Percentiles rank a stretch among this genome's conserved stretches.
Evolutionary conservation across 352 stramenopile genomes (phyloP).

Genomic region (Globisporangium mamillatum): DNA sequence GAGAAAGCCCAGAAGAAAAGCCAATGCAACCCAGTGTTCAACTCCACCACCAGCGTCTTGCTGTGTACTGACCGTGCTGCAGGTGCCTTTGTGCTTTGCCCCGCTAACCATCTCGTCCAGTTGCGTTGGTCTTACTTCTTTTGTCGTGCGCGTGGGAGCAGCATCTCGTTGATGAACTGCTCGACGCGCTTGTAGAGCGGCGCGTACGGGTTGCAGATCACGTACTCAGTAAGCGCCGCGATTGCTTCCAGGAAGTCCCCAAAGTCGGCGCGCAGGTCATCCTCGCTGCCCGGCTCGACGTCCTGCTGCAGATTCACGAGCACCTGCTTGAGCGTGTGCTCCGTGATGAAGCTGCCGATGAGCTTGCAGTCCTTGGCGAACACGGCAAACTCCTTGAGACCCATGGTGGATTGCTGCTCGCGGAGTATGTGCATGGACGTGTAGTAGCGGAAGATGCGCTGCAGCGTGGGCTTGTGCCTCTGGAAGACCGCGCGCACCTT

Average conservation of each 20-base stretch:
- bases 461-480: conserved; percentile 61
- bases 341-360: conserved; percentile 68
- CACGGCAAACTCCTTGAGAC: conserved; percentile 52
- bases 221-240: conserved; percentile 70
- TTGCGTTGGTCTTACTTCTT: conserved; percentile 39
- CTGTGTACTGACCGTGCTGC: conserved; percentile 1
- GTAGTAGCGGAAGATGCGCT: conserved; percentile 82
- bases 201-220: conserved; percentile 79
- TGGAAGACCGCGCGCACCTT: conserved; percentile 76
- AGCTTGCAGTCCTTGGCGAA: conserved; percentile 76
- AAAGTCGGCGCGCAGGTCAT: conserved; percentile 58
- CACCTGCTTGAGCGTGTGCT: conserved; percentile 78
- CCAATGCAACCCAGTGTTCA: conserved; percentile 2
- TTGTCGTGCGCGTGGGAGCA: conserved; percentile 70
- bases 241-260: conserved; percentile 69
- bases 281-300: conserved; percentile 28
- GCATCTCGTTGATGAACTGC: conserved; percentile 71
- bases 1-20: neutral
- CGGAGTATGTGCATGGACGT: conserved; percentile 71
- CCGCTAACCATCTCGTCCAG: neutral
- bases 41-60: neutral
- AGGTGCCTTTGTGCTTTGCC: neutral
- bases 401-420: conserved; percentile 75
- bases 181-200: conserved; percentile 74
- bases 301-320: conserved; percentile 73